A percentile compares a stretch with the other conserved stretches of the same genome.
These are phyloP conservation scores for Ailanthus altissimus DNA, from an alignment of 345 rosid species.

Conservation along the genomic window DNA sequence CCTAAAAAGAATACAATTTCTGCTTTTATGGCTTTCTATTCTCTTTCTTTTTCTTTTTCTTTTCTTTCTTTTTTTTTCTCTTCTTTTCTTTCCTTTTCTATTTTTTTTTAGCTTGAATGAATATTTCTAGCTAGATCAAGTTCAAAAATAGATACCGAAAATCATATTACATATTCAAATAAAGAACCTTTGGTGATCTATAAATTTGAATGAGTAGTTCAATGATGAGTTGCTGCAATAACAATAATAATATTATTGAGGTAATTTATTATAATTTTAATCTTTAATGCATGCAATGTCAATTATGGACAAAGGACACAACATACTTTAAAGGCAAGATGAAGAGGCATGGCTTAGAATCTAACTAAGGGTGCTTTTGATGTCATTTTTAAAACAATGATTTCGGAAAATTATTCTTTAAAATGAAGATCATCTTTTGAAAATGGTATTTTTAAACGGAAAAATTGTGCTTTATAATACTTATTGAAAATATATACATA, in stretches of 20 bases:
- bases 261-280: too few species aligned
- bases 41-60: constrained; percentile 11
- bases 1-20: constrained; percentile 53
- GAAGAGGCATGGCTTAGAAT: too few species aligned
- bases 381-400: too few species aligned
- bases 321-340: too few species aligned
- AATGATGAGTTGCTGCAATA: neutral
- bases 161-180: neutral
- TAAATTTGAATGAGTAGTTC: neutral
- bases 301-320: too few species aligned
- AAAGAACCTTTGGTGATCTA: neutral
- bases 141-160: neutral
- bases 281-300: neutral
- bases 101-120: neutral
- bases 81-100: neutral
- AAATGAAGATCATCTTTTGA: too few species aligned
- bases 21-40: constrained; percentile 27
- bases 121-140: neutral
- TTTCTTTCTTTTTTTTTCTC: constrained; percentile 1
- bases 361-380: too few species aligned
- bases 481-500: too few species aligned
- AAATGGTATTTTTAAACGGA: too few species aligned
- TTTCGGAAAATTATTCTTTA: too few species aligned
- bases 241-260: neutral
- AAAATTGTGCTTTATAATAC: too few species aligned